Base-by-base conservation (phyloP, 1,284 basidiomycete genomes). In the Fomes fomentarius region DNA sequence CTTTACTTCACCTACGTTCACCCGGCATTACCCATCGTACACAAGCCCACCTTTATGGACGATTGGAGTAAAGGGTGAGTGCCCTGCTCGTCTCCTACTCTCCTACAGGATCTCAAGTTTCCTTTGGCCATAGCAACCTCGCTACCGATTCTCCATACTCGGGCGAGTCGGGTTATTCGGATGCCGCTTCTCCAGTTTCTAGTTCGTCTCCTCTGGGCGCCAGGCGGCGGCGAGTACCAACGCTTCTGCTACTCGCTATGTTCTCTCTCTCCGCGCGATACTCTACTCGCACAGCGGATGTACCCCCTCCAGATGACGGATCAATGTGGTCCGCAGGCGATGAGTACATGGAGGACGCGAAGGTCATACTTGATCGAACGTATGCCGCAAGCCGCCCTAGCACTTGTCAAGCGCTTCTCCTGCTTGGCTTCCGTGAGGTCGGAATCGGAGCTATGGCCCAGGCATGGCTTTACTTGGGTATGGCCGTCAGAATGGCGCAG, bases 361-460 rank as follows among this genome's bases (percentile, higher is more conserved):
- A 91, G 64, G 69, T 73, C 17, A 72, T 92, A n/a, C 75, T 94
- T 12, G 82, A 88, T 68, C 74, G 74, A 49, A 78, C 82, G 3
- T 91, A 90, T 62, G 81, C 87, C 1, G 80, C 80, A 17, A 85
- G 72, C 75, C 72, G 83, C 14, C 79, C 89, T 9, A 81, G 83
- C 21, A 92, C 88, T 0, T 86, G 85, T 48, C 91, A 93, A 67
- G 85, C 91, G 7, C 72, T 94, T 22, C 76, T 94, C 4, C 76
- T 94, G 22, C 80, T 94, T 71, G 87, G 87, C 8, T 93, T 90
- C 68, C 79, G 92, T 17, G 91, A 94, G 71, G 82, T 93, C 28
- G 92, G 92, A 1, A 89, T 93, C 54, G 93, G 93, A 22, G 88
- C 89, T 14, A 94, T 93, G 93, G 86, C 88, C 9, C 84, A 89